Evolutionary conservation across 352 stramenopile species (phyloP), one percentile per base, ranked within the genome.

Genomic region (Phytophthora podocarpi): DNA sequence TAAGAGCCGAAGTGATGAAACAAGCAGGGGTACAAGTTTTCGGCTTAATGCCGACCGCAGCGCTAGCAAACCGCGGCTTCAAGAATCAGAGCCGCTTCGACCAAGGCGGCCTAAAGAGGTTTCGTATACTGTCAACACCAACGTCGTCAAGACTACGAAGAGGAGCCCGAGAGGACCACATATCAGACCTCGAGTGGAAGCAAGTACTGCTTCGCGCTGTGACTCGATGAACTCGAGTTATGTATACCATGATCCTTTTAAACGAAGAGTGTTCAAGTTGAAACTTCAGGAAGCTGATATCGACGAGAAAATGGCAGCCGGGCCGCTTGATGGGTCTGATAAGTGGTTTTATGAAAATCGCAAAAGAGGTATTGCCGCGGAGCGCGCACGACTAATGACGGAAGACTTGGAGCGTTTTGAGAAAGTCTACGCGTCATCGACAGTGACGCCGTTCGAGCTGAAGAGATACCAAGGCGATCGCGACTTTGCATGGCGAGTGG

Each of bases 391-490:
- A 41, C n/a, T 70, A 18, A 21, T 45, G 16, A 32, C 24, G 4
- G n/a, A 67, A 31, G 9, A 71, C 23, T 37, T 63, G 11, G 49
- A 71, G 12, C 63, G 56, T 0, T 71, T 67, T 28, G 58, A 66
- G 13, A 43, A 47, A 27, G 1, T 67, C 0, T 63, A 71, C 9
- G 28, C 20, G 12, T 28, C 56, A 20, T 47, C n/a, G 5, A 28
- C 1, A 34, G 37, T 71, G 26, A 26, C 49, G 5, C n/a, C 11
- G 5, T 5, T 4, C 11, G 56, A 52, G 9, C 10, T 71, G 12
- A 40, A 59, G 11, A 31, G 13, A 24, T 71, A 71, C 21, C 48
- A 67, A 49, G 18, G 12, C 2, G 16, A 59, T 13, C 56, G 63
- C 1, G 42, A 55, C 2, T 71, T 67, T 41, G 41, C 49, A 10